Evolutionary conservation across 208 protist species (phyloP).

Genomic region (Trypanosoma lewisi): DNA sequence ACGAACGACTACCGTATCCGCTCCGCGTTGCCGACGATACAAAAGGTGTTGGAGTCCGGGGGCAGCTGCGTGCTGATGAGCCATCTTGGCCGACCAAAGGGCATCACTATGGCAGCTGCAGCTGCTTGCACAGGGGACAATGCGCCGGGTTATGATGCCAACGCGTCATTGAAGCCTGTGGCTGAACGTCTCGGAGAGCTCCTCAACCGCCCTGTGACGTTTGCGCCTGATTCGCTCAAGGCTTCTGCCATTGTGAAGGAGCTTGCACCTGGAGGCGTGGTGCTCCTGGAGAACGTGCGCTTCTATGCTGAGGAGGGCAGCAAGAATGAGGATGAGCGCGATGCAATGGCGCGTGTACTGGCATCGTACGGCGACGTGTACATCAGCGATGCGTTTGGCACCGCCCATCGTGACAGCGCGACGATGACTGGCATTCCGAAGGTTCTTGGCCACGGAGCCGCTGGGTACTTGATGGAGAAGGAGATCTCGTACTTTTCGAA

Average conservation of each 20-base stretch:
- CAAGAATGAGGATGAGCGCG: conserved; percentile 69
- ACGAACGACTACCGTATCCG: conserved; percentile 95
- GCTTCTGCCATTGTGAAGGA: conserved; percentile 4
- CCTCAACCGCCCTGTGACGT: conserved; percentile 33
- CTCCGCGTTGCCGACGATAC: conserved; percentile 94
- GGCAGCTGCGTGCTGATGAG: conserved; percentile 70
- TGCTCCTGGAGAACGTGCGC: conserved; percentile 99
- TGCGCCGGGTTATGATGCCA: conserved; percentile 37
- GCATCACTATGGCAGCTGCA: conserved; percentile 25
- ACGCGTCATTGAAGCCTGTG: conserved; percentile 80
- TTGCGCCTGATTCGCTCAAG: conserved; percentile 36
- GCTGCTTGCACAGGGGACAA: neutral
- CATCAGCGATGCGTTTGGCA: conserved; percentile 99
- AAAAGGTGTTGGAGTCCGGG: conserved; percentile 39
- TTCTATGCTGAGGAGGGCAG: conserved; percentile 98
- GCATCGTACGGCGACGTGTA: conserved; percentile 96
- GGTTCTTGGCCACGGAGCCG: conserved; percentile 81
- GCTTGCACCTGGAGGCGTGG: conserved; percentile 81
- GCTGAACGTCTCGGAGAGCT: conserved; percentile 66
- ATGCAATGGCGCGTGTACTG: conserved; percentile 87
- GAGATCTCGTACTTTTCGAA: conserved; percentile 98
- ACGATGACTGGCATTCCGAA: conserved; percentile 89
- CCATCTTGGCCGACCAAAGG: conserved; percentile 96
- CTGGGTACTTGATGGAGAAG: conserved; percentile 98
- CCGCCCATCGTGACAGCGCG: conserved; percentile 97